Evolutionary conservation across 164 flowering plant species (phyloP), one percentile per base, ranked within the genome.

Genomic region (Chimonanthus praecox): DNA sequence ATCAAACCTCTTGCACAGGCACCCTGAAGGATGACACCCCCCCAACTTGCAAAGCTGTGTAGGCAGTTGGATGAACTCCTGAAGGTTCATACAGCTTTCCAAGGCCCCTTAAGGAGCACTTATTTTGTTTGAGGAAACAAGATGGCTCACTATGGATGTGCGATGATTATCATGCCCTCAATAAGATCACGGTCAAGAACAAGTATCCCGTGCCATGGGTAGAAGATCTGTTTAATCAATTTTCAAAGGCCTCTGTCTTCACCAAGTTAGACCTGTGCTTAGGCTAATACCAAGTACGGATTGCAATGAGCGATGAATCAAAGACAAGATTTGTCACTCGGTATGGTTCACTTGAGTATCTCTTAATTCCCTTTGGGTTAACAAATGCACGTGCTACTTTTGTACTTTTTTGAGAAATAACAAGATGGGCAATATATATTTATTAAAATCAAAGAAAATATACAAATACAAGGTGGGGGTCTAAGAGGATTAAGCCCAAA

Each of bases 231-330:
- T 74, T 67, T 15, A 47, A 78, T 8, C 21, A 16, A 0, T 20
- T 74, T 5, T 4, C 3, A 0, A 11, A 68, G 15, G 75, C 67
- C 0, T 15, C 2, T 1, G 70, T 60, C 75, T 79, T 79, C 50
- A 58, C 79, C 20, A 79, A 73, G 65, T 46, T 78, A n/a, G 77
- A 78, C 8, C n/a, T 78, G 6, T 20, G 67, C 1, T 71, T 75
- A 5, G 76, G 82, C 6, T 79, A 79, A 63, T 67, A 71, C 73
- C 77, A 76, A 68, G 77, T 76, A 7, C 20, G 67, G 2, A 63
- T 79, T 6, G 72, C 72, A 0, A 60, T 65, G 3, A 72, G 75
- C 11, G 79, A 76, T 67, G 72, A 73, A 46, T 46, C 60, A n/a
- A 79, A 79, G 64, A 73, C 72, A 3, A 48, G 66, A 0, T 74